These are phyloP conservation scores for Benincasa hispida DNA, from an alignment of 306 rosid genomes.

Conservation along the genomic window DNA sequence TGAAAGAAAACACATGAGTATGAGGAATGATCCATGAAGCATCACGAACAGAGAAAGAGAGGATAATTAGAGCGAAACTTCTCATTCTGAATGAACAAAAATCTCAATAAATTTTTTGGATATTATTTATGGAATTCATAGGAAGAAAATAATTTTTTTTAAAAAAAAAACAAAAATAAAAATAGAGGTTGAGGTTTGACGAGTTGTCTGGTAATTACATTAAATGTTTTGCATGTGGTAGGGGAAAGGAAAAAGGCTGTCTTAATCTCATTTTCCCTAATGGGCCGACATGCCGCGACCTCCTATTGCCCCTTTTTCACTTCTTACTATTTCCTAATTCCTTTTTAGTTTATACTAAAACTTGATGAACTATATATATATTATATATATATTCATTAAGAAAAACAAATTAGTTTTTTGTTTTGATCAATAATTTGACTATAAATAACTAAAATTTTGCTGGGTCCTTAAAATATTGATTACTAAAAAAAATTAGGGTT, in stretches of 20 bases:
- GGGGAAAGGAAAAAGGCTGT: neutral
- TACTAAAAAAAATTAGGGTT: neutral
- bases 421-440: no score
- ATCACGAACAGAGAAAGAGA: neutral
- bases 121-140: no score
- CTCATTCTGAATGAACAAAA: neutral
- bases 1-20: no score
- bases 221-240: slow-evolving; percentile 4
- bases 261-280: neutral
- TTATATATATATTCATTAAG: no score
- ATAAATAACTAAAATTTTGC: no score
- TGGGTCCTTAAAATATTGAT: neutral
- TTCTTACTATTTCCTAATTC: neutral
- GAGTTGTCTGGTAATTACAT: neutral
- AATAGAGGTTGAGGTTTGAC: neutral
- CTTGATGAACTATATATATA: no score
- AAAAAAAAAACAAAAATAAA: neutral
- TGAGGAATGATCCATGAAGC: neutral
- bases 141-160: neutral
- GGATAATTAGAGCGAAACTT: neutral
- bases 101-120: neutral
- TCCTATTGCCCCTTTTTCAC: neutral
- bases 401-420: no score
- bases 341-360: no score
- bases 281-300: neutral